Conservation (phyloP, 257 asterid species). For the Orobanche coerulescens region DNA sequence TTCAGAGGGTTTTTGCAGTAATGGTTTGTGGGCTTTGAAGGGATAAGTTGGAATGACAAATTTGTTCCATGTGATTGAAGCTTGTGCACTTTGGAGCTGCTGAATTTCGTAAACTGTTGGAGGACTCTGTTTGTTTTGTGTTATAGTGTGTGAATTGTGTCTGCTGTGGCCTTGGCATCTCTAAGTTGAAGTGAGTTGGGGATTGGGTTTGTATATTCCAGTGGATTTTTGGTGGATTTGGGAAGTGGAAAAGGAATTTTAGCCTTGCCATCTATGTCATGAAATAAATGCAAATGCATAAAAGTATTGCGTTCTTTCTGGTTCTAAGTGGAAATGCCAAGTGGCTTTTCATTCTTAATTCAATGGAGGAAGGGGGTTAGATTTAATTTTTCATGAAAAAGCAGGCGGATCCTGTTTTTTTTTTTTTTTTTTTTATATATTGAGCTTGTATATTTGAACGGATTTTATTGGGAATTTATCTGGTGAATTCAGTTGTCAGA, state of each 20-base stretch:
- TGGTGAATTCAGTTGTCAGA: conserved; percentile 19
- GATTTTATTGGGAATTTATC: conserved; percentile 25
- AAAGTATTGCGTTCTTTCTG: conserved; percentile 12
- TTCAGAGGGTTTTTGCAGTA: conserved; percentile 21
- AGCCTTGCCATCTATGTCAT: conserved; percentile 1
- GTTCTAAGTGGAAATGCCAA: conserved; percentile 21
- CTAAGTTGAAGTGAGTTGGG: conserved; percentile 16
- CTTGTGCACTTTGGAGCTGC: conserved; percentile 20
- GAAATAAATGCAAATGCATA: conserved; percentile 3
- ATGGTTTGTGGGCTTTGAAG: conserved; percentile 17
- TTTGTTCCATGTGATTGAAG: conserved; percentile 21
- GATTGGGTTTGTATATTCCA: conserved; percentile 18
- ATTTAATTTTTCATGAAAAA: conserved; percentile 21
- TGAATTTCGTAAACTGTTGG: conserved; percentile 18
- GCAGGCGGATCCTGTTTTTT: no score
- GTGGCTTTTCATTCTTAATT: conserved; percentile 24
- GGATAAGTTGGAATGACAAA: conserved; percentile 21
- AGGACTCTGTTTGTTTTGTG: conserved; percentile 13
- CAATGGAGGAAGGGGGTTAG: conserved; percentile 17
- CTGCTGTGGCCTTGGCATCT: conserved; percentile 25
- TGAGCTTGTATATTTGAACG: conserved; percentile 24
- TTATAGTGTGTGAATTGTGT: conserved; percentile 18
- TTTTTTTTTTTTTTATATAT: no score
- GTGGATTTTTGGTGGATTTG: conserved; percentile 17
- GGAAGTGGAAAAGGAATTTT: conserved; percentile 15